Percentiles rank a stretch among this genome's conserved stretches.
Conservation (phyloP, 169 alveolate species). For the Cryptosporidium bovis region DNA sequence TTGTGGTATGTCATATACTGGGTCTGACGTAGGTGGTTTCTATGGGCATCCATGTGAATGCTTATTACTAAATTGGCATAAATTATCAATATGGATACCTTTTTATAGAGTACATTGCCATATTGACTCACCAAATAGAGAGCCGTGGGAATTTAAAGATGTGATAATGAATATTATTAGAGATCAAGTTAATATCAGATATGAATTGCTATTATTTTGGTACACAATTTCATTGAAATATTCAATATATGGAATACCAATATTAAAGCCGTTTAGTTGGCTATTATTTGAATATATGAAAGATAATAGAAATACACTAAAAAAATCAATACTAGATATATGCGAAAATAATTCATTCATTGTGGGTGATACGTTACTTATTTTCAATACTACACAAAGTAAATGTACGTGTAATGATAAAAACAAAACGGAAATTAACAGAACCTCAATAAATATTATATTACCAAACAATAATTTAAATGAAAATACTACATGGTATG, state of each 20-base stretch:
- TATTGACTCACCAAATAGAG: slow-evolving; percentile 68
- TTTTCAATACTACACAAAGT: slow-evolving; percentile 22
- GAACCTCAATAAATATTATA: not conserved
- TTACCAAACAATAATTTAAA: slow-evolving; percentile 10
- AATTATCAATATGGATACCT: slow-evolving; percentile 84
- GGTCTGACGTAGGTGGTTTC: slow-evolving; percentile 94
- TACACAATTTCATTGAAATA: slow-evolving; percentile 50
- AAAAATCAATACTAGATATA: slow-evolving; percentile 9
- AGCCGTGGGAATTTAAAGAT: slow-evolving; percentile 68
- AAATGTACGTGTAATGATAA: slow-evolving; percentile 18
- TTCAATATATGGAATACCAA: slow-evolving; percentile 66
- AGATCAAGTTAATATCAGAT: slow-evolving; percentile 35
- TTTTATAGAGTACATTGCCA: slow-evolving; percentile 72
- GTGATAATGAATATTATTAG: slow-evolving; percentile 43
- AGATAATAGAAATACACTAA: not conserved
- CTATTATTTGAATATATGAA: not conserved
- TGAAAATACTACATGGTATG: slow-evolving; percentile 57
- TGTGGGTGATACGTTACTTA: slow-evolving; percentile 12
- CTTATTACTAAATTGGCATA: slow-evolving; percentile 89
- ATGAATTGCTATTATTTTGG: slow-evolving; percentile 71
- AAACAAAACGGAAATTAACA: not conserved
- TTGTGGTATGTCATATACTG: slow-evolving; percentile 87
- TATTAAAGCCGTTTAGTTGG: slow-evolving; percentile 61
- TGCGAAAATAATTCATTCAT: slow-evolving; percentile 45
- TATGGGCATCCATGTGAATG: slow-evolving; percentile 87